phyloP scores from a whole-genome alignment of 2,329 filamentous ascomycete genomes.

The Thielaviopsis euricoi region DNA sequence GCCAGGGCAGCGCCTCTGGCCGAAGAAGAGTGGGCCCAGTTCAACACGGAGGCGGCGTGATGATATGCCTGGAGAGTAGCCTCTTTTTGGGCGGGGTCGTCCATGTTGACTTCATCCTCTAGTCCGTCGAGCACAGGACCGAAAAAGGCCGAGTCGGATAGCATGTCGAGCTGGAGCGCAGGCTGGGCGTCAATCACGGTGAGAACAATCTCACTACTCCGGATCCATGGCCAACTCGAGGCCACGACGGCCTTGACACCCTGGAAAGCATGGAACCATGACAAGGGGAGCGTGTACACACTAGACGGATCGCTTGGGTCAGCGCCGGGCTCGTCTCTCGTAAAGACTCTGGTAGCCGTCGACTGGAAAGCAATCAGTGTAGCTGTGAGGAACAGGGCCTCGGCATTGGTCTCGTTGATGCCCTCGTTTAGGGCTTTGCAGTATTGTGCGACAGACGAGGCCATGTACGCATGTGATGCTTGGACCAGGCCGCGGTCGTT shows the following conservation, averaged over 20 bases:
- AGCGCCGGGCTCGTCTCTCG: conserved; percentile 31
- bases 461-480: conserved; percentile 49
- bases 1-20: conserved; percentile 41
- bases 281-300: conserved; percentile 40
- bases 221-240: conserved; percentile 46
- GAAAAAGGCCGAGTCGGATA: conserved; percentile 38
- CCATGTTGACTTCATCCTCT: conserved; percentile 32
- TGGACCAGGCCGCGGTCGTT: conserved; percentile 43
- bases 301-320: conserved; percentile 23
- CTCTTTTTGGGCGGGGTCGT: conserved; percentile 12
- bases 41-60: conserved; percentile 48
- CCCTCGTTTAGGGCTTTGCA: conserved; percentile 38
- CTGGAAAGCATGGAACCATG: conserved; percentile 52
- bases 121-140: conserved; percentile 40
- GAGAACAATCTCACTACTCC: conserved; percentile 38
- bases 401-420: conserved; percentile 41
- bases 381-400: conserved; percentile 45
- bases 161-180: conserved; percentile 40
- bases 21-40: conserved; percentile 47
- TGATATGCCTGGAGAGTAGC: conserved; percentile 38
- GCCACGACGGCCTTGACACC: conserved; percentile 50
- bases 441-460: conserved; percentile 44
- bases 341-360: conserved; percentile 44
- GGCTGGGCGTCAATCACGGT: conserved; percentile 49
- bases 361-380: conserved; percentile 52